Evolutionary conservation across 805 yeast genomes (phyloP), one percentile per base, ranked within the genome.

Genomic region (Candida alai): DNA sequence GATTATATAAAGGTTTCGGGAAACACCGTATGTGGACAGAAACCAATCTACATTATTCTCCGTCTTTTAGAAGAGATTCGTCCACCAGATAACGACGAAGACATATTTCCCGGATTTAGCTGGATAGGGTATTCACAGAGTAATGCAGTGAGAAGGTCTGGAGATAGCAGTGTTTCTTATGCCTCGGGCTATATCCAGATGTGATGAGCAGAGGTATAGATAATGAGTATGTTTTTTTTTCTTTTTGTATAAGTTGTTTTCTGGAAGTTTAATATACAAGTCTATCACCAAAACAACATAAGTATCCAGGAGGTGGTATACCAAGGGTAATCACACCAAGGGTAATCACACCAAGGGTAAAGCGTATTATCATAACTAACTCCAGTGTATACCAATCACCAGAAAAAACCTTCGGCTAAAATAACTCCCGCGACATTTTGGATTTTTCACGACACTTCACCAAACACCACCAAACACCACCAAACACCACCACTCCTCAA

Each of bases 11-110:
- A 60, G 5, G 45, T 43, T 1, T 86, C 97, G 0, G 86, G 82
- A 0, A 89, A 90, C 60, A 93, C 98, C 0, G 83, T 93, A 12
- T 93, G 98, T 58, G 98, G 98, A 1, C 84, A 88, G 39, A 79
- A 76, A 40, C 96, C 97, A 0, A 67, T 93, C 22, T 73, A 76
- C 2, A 64, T 87, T 6, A 53, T 90, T 13, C 52, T 90, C 33
- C 60, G 66, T 14, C 55, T 80, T 2, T 52, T 80, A 40, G 82
- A 80, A 39, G 37, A 52, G 10, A 47, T 41, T 19, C 47, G 37
- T 20, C 29, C 18, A 16, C 4, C 12, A 4, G 19, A 23, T 10
- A 19, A 25, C 9, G 32, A 13, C 4, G 4, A n/a, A 13, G 17
- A 9, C 9, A 11, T 8, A 3, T 20, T 10, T 11, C 10, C 44